Evolutionary conservation across 805 yeast genomes (phyloP), one percentile per base, ranked within the genome.

Genomic region (Wickerhamomyces rabaulensis): DNA sequence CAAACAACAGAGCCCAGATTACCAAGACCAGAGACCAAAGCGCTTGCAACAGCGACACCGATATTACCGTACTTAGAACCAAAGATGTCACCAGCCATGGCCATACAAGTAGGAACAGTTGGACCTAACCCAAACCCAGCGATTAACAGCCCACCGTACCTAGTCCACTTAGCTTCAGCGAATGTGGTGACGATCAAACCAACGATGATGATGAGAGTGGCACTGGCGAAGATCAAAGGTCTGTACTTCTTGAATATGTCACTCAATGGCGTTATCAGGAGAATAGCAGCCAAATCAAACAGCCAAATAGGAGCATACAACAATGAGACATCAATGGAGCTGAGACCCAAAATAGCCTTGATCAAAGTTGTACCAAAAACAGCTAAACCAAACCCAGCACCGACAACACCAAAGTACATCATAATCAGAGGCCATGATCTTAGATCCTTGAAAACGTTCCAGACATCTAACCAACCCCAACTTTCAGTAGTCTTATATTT

Each of bases 351-450:
- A 52, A 83, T 80, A 5, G 77, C 75, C 42, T 73, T 65, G 56
- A 88, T 83, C 54, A 88, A 78, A 9, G 92, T 81, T 3, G 95
- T 82, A 6, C 91, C 96, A 65, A 84, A 88, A 19, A 84, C 92
- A 27, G 90, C 90, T 42, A 88, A 69, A 27, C 95, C 96, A 58
- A 76, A 82, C 1, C 96, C 96, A n/a, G 88, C 80, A 41, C 96
- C 96, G 22, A 88, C 96, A 19, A 86, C 95, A 17, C 96, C 96
- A 62, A 88, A 89, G 66, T 88, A 88, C 96, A 88, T 88, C 67
- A 88, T 71, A 40, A 87, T 70, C 49, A 89, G 64, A 1, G 95
- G 94, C 91, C 91, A 87, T 37, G 84, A 71, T 52, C 94, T 73
- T 39, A 74, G 57, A 61, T 89, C 96, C 26, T 70, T 56, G 20